A percentile compares a stretch with the other conserved stretches of the same genome.
phyloP scores from a whole-genome alignment of 106 monocot genomes.

The Posidonia australis region DNA sequence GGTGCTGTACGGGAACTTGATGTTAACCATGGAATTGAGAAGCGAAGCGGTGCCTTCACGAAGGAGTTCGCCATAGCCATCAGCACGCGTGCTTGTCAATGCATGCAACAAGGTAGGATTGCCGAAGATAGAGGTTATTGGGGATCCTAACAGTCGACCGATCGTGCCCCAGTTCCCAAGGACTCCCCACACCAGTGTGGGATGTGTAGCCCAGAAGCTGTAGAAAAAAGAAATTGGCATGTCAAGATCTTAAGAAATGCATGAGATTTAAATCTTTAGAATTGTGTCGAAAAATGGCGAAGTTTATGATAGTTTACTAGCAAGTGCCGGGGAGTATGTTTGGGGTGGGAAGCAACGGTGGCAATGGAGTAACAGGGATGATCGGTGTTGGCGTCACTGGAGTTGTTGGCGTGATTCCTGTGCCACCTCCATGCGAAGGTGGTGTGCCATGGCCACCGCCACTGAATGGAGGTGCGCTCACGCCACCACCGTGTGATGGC shows the following conservation, averaged over 20 bases:
- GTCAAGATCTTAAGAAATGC: neutral
- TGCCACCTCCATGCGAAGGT: neutral
- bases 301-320: slow-evolving; percentile 23
- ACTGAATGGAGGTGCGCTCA: neutral
- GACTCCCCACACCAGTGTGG: slow-evolving; percentile 35
- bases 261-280: neutral
- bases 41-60: slow-evolving; percentile 68
- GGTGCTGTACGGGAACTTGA: slow-evolving; percentile 39
- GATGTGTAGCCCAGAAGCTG: slow-evolving; percentile 87
- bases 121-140: slow-evolving; percentile 17
- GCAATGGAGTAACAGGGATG: slow-evolving; percentile 1
- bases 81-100: slow-evolving; percentile 39
- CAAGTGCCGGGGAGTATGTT: slow-evolving; percentile 27
- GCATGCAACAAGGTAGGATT: slow-evolving; percentile 46
- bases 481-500: slow-evolving; percentile 11
- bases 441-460: slow-evolving; percentile 7
- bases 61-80: slow-evolving; percentile 55
- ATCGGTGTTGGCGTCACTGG: slow-evolving; percentile 3
- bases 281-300: neutral
- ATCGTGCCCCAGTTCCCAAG: slow-evolving; percentile 50
- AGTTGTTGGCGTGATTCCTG: neutral
- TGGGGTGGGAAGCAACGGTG: neutral
- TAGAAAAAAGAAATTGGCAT: neutral
- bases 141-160: slow-evolving; percentile 39
- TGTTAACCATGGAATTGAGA: slow-evolving; percentile 67